Percentiles rank a stretch among this genome's conserved stretches.
phyloP scores from a whole-genome alignment of 2,329 filamentous ascomycete species.

The Hyphodiscus sp. region DNA sequence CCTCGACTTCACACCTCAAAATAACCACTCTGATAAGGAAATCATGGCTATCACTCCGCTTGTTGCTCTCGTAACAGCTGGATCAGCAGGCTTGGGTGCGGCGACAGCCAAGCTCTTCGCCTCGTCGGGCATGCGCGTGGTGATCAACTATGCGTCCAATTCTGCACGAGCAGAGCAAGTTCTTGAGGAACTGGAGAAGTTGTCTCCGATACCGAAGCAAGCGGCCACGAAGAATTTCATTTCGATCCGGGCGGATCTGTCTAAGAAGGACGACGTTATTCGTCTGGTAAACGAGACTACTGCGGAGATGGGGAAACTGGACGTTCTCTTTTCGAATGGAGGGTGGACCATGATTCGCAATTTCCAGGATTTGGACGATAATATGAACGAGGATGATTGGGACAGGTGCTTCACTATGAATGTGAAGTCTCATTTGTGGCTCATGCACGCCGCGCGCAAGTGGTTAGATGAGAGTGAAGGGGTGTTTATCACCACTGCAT shows the following conservation, averaged over 20 bases:
- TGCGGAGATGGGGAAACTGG: slow-evolving; percentile 59
- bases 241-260: slow-evolving; percentile 61
- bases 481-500: slow-evolving; percentile 57
- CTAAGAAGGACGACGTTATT: slow-evolving; percentile 50
- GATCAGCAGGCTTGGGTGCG: slow-evolving; percentile 63
- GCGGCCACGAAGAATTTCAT: slow-evolving; percentile 32
- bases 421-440: slow-evolving; percentile 55
- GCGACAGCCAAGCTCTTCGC: slow-evolving; percentile 62
- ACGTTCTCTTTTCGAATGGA: slow-evolving; percentile 72
- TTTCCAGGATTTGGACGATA: slow-evolving; percentile 44
- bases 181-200: slow-evolving; percentile 44
- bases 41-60: background rate
- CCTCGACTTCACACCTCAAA: background rate
- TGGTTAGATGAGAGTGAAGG: slow-evolving; percentile 52
- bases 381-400: slow-evolving; percentile 52
- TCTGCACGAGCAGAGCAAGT: slow-evolving; percentile 52
- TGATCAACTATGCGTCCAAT: slow-evolving; percentile 67
- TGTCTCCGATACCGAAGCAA: slow-evolving; percentile 36
- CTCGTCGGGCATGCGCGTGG: slow-evolving; percentile 58
- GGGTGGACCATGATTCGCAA: slow-evolving; percentile 45
- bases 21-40: background rate
- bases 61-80: slow-evolving; percentile 43
- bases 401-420: slow-evolving; percentile 54
- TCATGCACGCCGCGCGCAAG: slow-evolving; percentile 48
- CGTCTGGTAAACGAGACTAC: slow-evolving; percentile 53